phyloP scores from a whole-genome alignment of 305 asterid species.

The Solanum hybrid region DNA sequence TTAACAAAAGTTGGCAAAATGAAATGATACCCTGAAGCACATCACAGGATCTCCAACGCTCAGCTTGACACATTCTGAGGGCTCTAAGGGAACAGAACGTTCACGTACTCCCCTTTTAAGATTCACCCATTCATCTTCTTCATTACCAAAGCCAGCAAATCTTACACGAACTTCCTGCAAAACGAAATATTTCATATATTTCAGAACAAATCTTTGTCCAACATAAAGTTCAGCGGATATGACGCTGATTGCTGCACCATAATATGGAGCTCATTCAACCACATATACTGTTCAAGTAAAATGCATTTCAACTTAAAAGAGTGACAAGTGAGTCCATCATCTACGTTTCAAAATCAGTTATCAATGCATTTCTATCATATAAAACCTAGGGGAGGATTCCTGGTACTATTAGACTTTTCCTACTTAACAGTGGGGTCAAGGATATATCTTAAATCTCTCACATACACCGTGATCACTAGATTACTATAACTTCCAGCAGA shows the following conservation, averaged over 20 bases:
- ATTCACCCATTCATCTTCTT: conserved; percentile 84
- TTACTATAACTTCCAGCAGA: not conserved
- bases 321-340: not conserved
- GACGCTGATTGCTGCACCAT: not conserved
- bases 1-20: not conserved
- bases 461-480: not conserved
- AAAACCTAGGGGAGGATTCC: not conserved
- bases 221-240: not conserved
- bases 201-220: not conserved
- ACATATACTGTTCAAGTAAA: not conserved
- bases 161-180: conserved; percentile 68
- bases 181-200: not conserved
- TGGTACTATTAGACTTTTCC: not conserved
- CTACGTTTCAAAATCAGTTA: not conserved
- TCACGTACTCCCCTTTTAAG: conserved; percentile 48
- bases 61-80: conserved; percentile 55
- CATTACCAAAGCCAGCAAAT: conserved; percentile 59
- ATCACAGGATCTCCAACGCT: conserved; percentile 58
- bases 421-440: not conserved
- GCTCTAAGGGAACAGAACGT: conserved; percentile 67
- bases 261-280: not conserved
- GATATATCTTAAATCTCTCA: not conserved
- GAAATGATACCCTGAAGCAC: conserved; percentile 59
- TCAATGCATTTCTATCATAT: not conserved
- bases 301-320: not conserved